Base-by-base conservation (phyloP, 371 early-diverging fungal genomes). In the Rhizomucor miehei region DNA sequence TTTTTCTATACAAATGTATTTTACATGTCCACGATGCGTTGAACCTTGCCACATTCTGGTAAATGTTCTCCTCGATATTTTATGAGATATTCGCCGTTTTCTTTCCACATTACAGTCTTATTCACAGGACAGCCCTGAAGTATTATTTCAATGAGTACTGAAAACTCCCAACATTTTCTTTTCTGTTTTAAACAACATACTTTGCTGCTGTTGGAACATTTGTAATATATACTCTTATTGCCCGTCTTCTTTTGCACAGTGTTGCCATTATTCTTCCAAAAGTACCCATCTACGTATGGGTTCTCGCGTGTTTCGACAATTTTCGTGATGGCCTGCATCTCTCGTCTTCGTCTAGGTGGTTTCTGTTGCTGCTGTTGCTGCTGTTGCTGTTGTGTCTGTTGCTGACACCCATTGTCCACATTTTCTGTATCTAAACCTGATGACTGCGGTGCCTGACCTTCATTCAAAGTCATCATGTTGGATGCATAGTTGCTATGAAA, bases 201-300 rank as follows among this genome's bases (percentile, higher is more conserved):
- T 65, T 71, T 75, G 46, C 61, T 65, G 21, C 76, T 72, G 44
- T 75, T 75, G 16, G 73, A 69, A 21, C 82, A 82, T 44, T 82
- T 82, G 63, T 77, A 82, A 55, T 82, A 82, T 20, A 80, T 72
- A 54, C 83, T 82, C 59, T 81, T 81, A 43, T 79, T 76, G 48
- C 85, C 85, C 6, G 82, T 85, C 69, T 82, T 82, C 56, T 80
- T 79, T 36, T 80, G 80, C 3, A 73, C 64, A 14, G 82, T 82
- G 47, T 82, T 82, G n/a, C 82, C 82, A 49, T 82, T 82, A 62
- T 82, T 82, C 65, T 80, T 80, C 85, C 85, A 85, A 35, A 85
- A 71, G 54, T 74, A 82, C 12, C 70, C 69, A 48, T 85, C 85
- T 14, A 66, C 29, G 46, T 78, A 77, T 4, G 79, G 81, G 44